Evolutionary conservation across 192 early-diverging fungal species (phyloP).

Genomic region (Coemansia sp.): DNA sequence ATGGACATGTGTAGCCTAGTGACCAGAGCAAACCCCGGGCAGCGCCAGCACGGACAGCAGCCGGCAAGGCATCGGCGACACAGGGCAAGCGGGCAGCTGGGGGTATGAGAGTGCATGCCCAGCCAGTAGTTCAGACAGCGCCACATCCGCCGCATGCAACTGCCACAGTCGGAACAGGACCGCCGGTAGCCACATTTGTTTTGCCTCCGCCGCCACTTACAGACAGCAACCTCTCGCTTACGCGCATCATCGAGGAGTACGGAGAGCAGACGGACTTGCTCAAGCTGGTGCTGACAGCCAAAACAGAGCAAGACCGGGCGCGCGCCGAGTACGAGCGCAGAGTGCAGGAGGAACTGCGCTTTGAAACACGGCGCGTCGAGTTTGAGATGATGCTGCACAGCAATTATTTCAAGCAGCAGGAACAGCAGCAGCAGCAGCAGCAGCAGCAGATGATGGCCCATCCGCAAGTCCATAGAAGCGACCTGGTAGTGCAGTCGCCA

Average conservation of each 20-base stretch:
- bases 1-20: neutral
- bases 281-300: conserved; percentile 41
- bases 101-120: neutral
- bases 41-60: neutral
- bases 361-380: conserved; percentile 45
- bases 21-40: conserved; percentile 3
- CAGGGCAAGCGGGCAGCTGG: conserved; percentile 6
- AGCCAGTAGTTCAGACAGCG: conserved; percentile 3
- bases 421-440: conserved; percentile 35
- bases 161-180: conserved; percentile 3
- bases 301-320: conserved; percentile 48
- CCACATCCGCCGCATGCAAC: conserved; percentile 4
- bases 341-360: conserved; percentile 47
- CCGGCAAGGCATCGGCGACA: neutral
- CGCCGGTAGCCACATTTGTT: conserved; percentile 9
- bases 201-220: conserved; percentile 13
- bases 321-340: conserved; percentile 48
- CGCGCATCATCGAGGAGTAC: conserved; percentile 37
- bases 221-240: conserved; percentile 33
- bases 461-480: conserved; percentile 20
- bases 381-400: conserved; percentile 53
- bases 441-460: conserved; percentile 14
- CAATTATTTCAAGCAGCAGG: conserved; percentile 50
- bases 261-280: conserved; percentile 47
- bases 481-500: conserved; percentile 46